Evolutionary conservation across 2,329 filamentous ascomycete genomes (phyloP).

Genomic region (Aspergillus eucalypticola): DNA sequence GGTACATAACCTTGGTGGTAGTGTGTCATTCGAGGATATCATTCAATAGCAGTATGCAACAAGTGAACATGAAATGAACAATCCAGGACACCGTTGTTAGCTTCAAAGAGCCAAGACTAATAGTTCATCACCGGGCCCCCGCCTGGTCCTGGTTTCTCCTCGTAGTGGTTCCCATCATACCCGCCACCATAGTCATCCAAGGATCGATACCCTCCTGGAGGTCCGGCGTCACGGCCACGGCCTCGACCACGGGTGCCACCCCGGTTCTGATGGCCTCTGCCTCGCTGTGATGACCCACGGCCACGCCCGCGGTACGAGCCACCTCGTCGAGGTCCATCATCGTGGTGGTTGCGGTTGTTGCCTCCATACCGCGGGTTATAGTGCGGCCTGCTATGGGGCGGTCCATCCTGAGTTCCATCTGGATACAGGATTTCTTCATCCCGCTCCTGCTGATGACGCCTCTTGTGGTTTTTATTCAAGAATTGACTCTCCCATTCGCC

Average conservation of each 20-base stretch:
- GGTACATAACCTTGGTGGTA: too few relatives aligned
- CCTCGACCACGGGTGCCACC: conserved; percentile 49
- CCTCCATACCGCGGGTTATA: conserved; percentile 33
- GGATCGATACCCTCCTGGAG: conserved; percentile 62
- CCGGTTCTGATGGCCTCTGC: conserved; percentile 37
- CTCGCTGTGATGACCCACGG: conserved; percentile 41
- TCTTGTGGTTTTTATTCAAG: conserved; percentile 61
- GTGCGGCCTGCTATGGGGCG: conserved; percentile 24
- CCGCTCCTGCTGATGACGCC: conserved; percentile 58
- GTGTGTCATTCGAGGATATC: too few relatives aligned
- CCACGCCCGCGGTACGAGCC: conserved; percentile 34
- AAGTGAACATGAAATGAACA: too few relatives aligned
- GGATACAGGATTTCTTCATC: conserved; percentile 52
- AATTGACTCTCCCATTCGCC: conserved; percentile 65
- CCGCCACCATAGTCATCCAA: conserved; percentile 59
- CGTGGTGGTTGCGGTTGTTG: conserved; percentile 40
- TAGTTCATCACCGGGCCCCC: conserved; percentile 44
- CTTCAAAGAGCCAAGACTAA: conserved; percentile 15
- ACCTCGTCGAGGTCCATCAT: conserved; percentile 45
- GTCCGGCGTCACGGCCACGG: conserved; percentile 53
- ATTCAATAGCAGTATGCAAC: too few relatives aligned
- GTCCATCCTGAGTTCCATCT: conserved; percentile 27
- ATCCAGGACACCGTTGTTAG: too few relatives aligned
- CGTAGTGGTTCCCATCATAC: conserved; percentile 19
- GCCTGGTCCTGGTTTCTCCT: conserved; percentile 31